Evolutionary conservation across 352 stramenopile species (phyloP).

Genomic region (Aphanomyces euteiches): DNA sequence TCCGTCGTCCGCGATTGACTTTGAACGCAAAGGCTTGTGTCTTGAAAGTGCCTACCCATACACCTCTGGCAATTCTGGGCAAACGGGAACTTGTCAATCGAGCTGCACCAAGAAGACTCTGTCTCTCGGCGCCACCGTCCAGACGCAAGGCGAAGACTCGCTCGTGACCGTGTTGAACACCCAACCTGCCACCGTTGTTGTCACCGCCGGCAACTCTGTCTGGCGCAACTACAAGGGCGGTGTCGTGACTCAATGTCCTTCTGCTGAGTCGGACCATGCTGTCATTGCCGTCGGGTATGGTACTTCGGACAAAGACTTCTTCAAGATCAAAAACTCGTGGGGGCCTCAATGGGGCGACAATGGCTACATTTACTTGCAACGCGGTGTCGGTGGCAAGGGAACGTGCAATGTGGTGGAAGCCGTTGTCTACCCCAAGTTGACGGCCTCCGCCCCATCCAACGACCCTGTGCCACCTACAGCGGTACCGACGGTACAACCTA

Average conservation of each 20-base stretch:
- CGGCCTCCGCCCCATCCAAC: not conserved
- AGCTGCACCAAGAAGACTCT: conserved; percentile 4
- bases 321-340: conserved; percentile 73
- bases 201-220: conserved; percentile 54
- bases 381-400: conserved; percentile 1
- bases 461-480: not conserved
- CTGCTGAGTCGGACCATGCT: conserved; percentile 49
- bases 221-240: conserved; percentile 67
- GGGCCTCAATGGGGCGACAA: conserved; percentile 60
- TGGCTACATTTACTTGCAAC: conserved; percentile 39
- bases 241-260: conserved; percentile 41
- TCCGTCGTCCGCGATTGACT: conserved; percentile 57
- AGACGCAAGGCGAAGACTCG: conserved; percentile 38
- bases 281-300: conserved; percentile 55
- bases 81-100: conserved; percentile 31
- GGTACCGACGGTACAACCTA: too few relatives aligned
- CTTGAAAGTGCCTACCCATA: conserved; percentile 24
- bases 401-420: conserved; percentile 7
- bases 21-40: conserved; percentile 37
- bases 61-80: conserved; percentile 30
- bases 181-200: conserved; percentile 52
- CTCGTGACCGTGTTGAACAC: conserved; percentile 48
- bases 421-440: conserved; percentile 2
- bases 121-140: conserved; percentile 29
- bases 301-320: conserved; percentile 38